Percentiles rank a stretch among this genome's conserved stretches.
Evolutionary conservation across 169 alveolate species (phyloP).

Genomic region (Plasmodium fragile): DNA sequence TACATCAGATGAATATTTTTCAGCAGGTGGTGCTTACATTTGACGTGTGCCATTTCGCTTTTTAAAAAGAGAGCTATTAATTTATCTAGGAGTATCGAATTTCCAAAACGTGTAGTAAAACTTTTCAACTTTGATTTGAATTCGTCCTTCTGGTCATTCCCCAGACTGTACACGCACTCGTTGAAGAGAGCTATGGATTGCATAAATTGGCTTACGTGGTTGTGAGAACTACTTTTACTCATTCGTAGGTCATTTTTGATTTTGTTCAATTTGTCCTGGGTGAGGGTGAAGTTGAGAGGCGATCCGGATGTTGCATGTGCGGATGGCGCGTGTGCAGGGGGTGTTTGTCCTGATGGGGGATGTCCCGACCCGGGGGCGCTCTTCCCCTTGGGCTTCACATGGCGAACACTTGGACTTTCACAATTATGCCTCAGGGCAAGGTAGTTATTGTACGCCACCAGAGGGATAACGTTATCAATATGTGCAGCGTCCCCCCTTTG

Average conservation of each 20-base stretch:
- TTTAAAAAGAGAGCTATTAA: slow-evolving; percentile 8
- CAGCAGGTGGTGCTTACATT: slow-evolving; percentile 34
- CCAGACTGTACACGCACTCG: slow-evolving; percentile 15
- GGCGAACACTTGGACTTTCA: background rate
- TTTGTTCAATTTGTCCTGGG: slow-evolving; percentile 8
- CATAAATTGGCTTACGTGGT: background rate
- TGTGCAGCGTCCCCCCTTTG: background rate
- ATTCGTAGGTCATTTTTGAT: slow-evolving; percentile 27
- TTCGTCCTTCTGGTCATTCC: slow-evolving; percentile 9
- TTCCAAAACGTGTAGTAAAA: slow-evolving; percentile 3
- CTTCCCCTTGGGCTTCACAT: background rate
- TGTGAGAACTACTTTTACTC: background rate
- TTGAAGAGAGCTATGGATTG: background rate
- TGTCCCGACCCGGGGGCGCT: background rate
- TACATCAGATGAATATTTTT: slow-evolving; percentile 40
- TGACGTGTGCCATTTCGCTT: slow-evolving; percentile 9
- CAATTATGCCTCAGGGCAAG: slow-evolving; percentile 47
- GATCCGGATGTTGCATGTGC: background rate
- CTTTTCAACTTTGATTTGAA: slow-evolving; percentile 16
- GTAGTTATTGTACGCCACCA: slow-evolving; percentile 59
- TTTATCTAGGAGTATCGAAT: slow-evolving; percentile 30
- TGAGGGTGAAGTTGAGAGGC: background rate
- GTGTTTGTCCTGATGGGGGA: background rate
- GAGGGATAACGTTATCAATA: background rate
- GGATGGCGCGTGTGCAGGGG: background rate